Evolutionary conservation across 2,329 filamentous ascomycete genomes (phyloP), one percentile per base, ranked within the genome.

Genomic region (Colletotrichum sp.): DNA sequence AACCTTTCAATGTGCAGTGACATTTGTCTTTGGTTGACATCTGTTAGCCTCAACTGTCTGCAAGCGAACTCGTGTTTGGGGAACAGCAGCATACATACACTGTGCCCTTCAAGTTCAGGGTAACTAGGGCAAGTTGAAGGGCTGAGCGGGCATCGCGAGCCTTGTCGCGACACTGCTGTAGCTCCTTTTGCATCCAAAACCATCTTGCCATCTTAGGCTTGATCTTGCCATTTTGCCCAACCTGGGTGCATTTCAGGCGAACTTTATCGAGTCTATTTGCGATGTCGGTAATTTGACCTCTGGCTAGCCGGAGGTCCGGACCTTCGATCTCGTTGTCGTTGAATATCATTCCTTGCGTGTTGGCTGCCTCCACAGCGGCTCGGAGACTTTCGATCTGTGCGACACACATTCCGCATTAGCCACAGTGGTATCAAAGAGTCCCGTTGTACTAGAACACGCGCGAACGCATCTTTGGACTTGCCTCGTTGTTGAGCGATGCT

Each of bases 401-500:
- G 13, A 19, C 15, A 12, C 52, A 2, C 2, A 32, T 68, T 30
- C 13, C 2, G 1, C 7, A 11, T 68, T 12, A 61, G 44, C 1
- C n/a, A 34, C 11, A 9, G 19, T 32, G 27, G 5, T 28, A 1
- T 4, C 25, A 19, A 60, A n/a, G n/a, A 36, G 11, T n/a, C 13
- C 19, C 9, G 4, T 13, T 16, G 5, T 3, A 28, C 0, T 1
- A 12, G 19, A 61, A 22, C 4, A 11, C 9, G 1, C 6, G 0
- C 34, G 34, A 32, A 30, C 3, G 13, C 39, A 11, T 44, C 39
- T 13, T 48, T 13, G 3, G 2, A 22, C 11, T 1, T 13, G 55
- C 74, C 22, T 77, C 76, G 7, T 71, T 66, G 3, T 60, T 44
- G 0, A 77, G 61, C 13, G 59, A 69, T 2, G 19, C 16, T 13